A percentile compares a stretch with the other conserved stretches of the same genome.
phyloP scores from a whole-genome alignment of 2,329 filamentous ascomycete genomes.

The Claviceps africana region DNA sequence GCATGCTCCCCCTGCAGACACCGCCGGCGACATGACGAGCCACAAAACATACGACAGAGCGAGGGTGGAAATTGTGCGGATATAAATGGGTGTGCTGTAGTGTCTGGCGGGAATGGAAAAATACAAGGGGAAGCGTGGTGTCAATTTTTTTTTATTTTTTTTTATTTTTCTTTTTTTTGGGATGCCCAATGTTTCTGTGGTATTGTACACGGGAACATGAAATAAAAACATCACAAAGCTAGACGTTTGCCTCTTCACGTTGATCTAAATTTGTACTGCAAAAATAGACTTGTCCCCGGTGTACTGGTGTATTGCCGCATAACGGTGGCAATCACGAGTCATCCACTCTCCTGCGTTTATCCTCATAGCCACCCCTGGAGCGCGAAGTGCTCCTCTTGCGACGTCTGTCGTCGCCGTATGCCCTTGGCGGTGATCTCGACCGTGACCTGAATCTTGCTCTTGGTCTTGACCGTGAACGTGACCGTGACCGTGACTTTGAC shows the following conservation, averaged over 20 bases:
- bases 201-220: too few species aligned
- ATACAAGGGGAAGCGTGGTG: too few species aligned
- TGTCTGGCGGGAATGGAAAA: not conserved
- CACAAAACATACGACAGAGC: constrained; percentile 73
- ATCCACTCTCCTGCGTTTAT: constrained; percentile 47
- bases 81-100: constrained; percentile 27
- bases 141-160: too few species aligned
- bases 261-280: too few species aligned
- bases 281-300: not conserved
- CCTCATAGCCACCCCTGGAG: constrained; percentile 40
- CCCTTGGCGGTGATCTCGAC: constrained; percentile 32
- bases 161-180: too few species aligned
- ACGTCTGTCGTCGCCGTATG: constrained; percentile 29
- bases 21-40: constrained; percentile 47
- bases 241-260: too few species aligned
- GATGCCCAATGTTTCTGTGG: too few species aligned
- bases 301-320: not conserved
- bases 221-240: too few species aligned
- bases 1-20: constrained; percentile 47
- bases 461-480: constrained; percentile 19
- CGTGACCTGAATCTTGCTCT: constrained; percentile 10
- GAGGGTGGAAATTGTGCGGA: constrained; percentile 74
- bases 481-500: not conserved
- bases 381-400: constrained; percentile 45
- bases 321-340: constrained; percentile 11